These are phyloP conservation scores for Fusarium anthophilum DNA, from an alignment of 2,329 filamentous ascomycete genomes.

Conservation along the genomic window DNA sequence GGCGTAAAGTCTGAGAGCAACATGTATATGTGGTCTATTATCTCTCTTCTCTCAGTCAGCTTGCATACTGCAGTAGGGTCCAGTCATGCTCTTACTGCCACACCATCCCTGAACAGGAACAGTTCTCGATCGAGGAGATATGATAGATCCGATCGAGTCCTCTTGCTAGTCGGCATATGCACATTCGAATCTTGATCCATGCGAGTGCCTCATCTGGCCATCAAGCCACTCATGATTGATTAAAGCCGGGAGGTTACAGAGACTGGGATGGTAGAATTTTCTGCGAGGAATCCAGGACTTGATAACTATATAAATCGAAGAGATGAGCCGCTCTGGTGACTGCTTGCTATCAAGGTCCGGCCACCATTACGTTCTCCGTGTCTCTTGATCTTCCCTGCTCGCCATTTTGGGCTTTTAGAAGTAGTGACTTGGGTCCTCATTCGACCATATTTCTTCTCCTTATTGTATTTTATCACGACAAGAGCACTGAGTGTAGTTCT, in stretches of 20 bases:
- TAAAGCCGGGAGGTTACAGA: background rate
- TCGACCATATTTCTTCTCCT: background rate
- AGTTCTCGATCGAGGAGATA: background rate
- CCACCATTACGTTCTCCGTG: background rate
- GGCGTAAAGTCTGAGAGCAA: background rate
- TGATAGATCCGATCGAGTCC: background rate
- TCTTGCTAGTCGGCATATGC: background rate
- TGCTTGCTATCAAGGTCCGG: background rate
- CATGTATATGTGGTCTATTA: background rate
- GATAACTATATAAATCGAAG: background rate
- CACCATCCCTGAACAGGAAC: background rate
- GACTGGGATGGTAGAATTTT: background rate
- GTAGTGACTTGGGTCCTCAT: background rate
- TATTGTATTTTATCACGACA: background rate
- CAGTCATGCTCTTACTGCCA: background rate
- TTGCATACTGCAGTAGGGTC: background rate
- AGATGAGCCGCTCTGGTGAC: no score
- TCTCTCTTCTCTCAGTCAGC: background rate
- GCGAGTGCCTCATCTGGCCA: background rate
- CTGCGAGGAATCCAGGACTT: background rate
- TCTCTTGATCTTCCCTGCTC: background rate
- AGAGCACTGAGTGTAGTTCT: background rate
- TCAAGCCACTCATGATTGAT: background rate
- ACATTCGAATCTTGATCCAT: background rate
- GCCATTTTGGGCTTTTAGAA: constrained; percentile 19